These are phyloP conservation scores for Lophium mytilinum DNA, from an alignment of 495 filamentous ascomycete species.

Conservation along the genomic window DNA sequence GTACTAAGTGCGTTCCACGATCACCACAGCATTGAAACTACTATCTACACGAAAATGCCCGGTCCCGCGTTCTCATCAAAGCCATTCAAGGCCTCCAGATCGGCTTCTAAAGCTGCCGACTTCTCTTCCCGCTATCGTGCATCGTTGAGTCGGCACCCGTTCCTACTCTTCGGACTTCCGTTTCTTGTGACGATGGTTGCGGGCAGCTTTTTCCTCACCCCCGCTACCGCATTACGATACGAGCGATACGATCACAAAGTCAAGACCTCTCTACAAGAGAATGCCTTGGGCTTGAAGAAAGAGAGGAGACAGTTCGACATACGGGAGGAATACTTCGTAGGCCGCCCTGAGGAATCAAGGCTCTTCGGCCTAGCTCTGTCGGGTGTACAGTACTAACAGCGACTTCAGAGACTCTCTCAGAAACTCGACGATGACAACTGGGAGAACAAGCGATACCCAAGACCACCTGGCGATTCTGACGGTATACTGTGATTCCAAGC, in stretches of 20 bases:
- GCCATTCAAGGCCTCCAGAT: slow-evolving; percentile 51
- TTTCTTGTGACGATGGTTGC: slow-evolving; percentile 90
- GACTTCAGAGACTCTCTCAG: slow-evolving; percentile 64
- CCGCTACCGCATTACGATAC: slow-evolving; percentile 86
- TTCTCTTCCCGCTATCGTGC: slow-evolving; percentile 69
- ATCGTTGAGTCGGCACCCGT: slow-evolving; percentile 64
- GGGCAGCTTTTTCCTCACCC: slow-evolving; percentile 88
- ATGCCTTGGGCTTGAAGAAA: slow-evolving; percentile 71
- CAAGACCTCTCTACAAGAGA: slow-evolving; percentile 69
- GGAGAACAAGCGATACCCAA: slow-evolving; percentile 89
- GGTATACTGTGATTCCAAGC: slow-evolving; percentile 48
- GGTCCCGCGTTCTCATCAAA: slow-evolving; percentile 58
- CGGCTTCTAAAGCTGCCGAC: slow-evolving; percentile 45
- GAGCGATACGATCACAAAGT: slow-evolving; percentile 86
- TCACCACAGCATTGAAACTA: background rate
- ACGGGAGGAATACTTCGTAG: slow-evolving; percentile 89
- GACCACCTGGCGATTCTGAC: slow-evolving; percentile 82
- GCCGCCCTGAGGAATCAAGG: slow-evolving; percentile 27
- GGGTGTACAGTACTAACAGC: background rate
- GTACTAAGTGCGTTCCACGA: background rate
- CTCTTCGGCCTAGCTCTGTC: background rate
- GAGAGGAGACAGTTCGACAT: slow-evolving; percentile 65
- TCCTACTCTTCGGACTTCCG: slow-evolving; percentile 90
- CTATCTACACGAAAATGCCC: slow-evolving; percentile 43
- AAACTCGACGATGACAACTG: slow-evolving; percentile 83